Conservation (phyloP, 257 asterid genomes). For the Ocimum tenuiflorum region DNA sequence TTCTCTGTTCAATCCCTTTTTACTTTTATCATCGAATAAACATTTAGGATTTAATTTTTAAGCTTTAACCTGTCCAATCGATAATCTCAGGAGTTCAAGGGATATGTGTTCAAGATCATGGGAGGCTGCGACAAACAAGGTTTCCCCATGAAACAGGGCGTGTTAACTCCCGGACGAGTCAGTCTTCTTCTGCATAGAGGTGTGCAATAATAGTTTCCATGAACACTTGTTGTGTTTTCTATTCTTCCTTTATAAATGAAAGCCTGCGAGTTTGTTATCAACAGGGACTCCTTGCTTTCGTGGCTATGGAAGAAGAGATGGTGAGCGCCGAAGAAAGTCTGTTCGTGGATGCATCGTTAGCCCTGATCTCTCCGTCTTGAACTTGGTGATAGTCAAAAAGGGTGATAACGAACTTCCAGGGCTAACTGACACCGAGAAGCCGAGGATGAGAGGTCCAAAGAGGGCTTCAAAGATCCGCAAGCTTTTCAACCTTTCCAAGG, state of each 20-base stretch:
- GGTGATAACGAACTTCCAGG: conserved; percentile 73
- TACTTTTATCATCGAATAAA: background rate
- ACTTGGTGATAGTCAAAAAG: conserved; percentile 67
- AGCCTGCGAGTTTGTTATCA: background rate
- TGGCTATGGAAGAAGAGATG: conserved; percentile 62
- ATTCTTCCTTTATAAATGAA: background rate
- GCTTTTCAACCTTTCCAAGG: conserved; percentile 68
- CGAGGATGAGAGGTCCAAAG: conserved; percentile 83
- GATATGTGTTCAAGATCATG: conserved; percentile 52
- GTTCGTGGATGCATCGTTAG: conserved; percentile 83
- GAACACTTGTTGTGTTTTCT: background rate
- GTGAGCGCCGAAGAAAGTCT: conserved; percentile 75
- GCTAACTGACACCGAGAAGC: conserved; percentile 64
- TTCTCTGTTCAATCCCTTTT: background rate
- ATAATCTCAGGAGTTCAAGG: conserved; percentile 43
- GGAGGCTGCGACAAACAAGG: conserved; percentile 65
- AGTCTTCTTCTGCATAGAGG: conserved; percentile 44
- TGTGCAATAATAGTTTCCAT: background rate
- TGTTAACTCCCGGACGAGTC: conserved; percentile 49
- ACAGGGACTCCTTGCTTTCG: conserved; percentile 71
- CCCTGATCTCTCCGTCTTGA: conserved; percentile 62
- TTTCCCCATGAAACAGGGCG: conserved; percentile 61
- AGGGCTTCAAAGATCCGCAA: conserved; percentile 78
- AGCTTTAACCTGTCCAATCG: background rate
- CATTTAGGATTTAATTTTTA: background rate